phyloP scores from a whole-genome alignment of 1,284 basidiomycete genomes.

The Phellopilus nigrolimitatus region DNA sequence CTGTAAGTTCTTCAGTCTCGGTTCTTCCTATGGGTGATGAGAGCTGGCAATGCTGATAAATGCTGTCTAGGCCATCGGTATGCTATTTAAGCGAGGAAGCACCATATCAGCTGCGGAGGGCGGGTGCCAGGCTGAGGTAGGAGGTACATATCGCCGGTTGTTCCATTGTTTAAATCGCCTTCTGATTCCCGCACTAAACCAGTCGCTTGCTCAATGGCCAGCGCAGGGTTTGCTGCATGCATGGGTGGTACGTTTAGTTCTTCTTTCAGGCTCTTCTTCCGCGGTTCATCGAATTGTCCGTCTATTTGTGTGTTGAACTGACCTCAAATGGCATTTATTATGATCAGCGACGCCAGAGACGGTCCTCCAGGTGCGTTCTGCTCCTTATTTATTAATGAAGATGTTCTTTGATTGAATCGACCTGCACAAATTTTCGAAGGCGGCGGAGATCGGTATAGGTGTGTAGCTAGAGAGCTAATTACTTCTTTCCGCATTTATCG shows the following conservation, averaged over 20 bases:
- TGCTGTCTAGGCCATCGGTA: conserved; percentile 70
- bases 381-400: background rate
- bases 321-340: conserved; percentile 1
- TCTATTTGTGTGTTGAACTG: conserved; percentile 5
- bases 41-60: conserved; percentile 6
- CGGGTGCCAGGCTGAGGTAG: conserved; percentile 83
- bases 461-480: conserved; percentile 27
- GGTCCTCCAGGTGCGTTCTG: conserved; percentile 54
- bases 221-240: conserved; percentile 89
- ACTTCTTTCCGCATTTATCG: conserved; percentile 17
- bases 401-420: background rate
- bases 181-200: background rate
- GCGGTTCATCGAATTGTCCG: background rate
- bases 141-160: conserved; percentile 45
- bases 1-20: conserved; percentile 42
- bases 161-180: background rate
- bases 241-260: conserved; percentile 64
- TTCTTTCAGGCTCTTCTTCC: conserved; percentile 7
- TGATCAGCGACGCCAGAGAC: conserved; percentile 68
- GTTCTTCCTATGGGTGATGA: background rate
- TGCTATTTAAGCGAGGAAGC: conserved; percentile 96
- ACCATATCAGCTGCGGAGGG: conserved; percentile 96
- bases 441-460: conserved; percentile 94
- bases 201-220: conserved; percentile 91
- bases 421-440: conserved; percentile 40